Base-by-base conservation (phyloP, 768 basidiomycete species). In the Boletus patriciae region DNA sequence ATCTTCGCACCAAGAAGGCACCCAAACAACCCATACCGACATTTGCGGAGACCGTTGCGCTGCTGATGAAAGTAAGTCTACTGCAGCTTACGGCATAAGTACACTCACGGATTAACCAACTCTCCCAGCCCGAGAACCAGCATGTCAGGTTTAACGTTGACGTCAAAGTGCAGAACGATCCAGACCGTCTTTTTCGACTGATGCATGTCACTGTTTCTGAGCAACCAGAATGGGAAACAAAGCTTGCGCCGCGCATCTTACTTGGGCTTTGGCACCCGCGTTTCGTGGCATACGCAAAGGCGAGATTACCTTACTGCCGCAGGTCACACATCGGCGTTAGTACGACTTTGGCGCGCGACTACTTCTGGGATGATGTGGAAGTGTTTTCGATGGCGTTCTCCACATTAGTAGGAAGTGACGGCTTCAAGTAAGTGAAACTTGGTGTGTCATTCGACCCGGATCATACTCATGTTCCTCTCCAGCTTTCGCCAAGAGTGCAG, bases 111-210 rank as follows among this genome's bases (percentile, higher is more conserved):
- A 52, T 41, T 55, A 11, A 33, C 44, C n/a, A 37, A 49, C 52
- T 54, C 13, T 15, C 15, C 38, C 41, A 88, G 86, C 85, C 86
- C 43, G 86, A 89, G 73, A 90, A 91, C 72, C 78, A 74, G 36
- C 87, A 89, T 58, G 84, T 88, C 68, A 83, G 83, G 59, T 87
- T 89, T 66, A 85, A 98, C 77, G 83, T 98, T 58, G 96, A 98
- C 70, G 91, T 97, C 69, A 99, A 99, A 75, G 82, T 88, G 27
- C 86, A 93, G 67, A 98, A 98, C 68, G 85, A 94, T 67, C 94
- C 96, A 1, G 85, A 85, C 54, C 83, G 82, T n/a, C 80, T 96
- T 33, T 97, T 95, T 75, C 68, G 73, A 23, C 76, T 94, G 42
- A 92, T 97, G 84, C 80, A 90, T 74, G 71, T 73, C 40, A 77